A percentile compares a stretch with the other conserved stretches of the same genome.
Conservation (phyloP, 176 grass and related monocot species). For the Poa pratensis region DNA sequence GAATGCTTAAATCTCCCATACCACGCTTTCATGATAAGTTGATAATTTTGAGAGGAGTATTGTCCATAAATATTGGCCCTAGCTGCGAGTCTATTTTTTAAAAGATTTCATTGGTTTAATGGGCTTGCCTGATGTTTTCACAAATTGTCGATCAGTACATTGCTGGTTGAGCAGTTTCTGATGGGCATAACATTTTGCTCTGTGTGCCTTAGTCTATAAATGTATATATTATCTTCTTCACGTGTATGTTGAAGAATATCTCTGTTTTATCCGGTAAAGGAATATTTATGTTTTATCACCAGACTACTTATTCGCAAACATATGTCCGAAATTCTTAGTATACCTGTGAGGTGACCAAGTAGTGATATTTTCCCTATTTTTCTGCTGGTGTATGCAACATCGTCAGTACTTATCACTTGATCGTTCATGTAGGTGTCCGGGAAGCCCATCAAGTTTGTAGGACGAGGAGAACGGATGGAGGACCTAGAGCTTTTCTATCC, state of each 20-base stretch:
- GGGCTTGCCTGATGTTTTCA: conserved; percentile 5
- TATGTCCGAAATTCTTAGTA: not conserved
- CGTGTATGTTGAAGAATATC: not conserved
- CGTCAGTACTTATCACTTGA: conserved; percentile 12
- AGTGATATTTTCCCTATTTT: not conserved
- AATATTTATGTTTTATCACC: not conserved
- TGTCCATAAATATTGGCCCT: not conserved
- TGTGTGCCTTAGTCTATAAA: not conserved
- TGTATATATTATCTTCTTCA: not conserved
- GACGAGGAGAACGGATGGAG: conserved; percentile 77
- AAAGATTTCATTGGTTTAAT: not conserved
- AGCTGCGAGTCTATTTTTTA: not conserved
- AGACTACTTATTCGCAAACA: not conserved
- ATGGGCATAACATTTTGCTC: not conserved
- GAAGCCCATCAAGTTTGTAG: conserved; percentile 95
- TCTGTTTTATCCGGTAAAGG: not conserved
- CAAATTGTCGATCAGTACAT: not conserved
- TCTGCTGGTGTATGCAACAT: not conserved
- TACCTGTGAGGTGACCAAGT: not conserved
- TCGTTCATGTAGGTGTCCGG: conserved; percentile 76
- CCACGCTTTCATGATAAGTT: not conserved
- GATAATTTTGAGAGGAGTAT: not conserved
- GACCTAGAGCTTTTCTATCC: conserved; percentile 97
- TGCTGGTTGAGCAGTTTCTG: conserved; percentile 11
- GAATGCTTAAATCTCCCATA: not conserved